Percentiles rank a stretch among this genome's conserved stretches.
Conservation (phyloP, 108 stramenopile species). For the Cyclotella baltica region DNA sequence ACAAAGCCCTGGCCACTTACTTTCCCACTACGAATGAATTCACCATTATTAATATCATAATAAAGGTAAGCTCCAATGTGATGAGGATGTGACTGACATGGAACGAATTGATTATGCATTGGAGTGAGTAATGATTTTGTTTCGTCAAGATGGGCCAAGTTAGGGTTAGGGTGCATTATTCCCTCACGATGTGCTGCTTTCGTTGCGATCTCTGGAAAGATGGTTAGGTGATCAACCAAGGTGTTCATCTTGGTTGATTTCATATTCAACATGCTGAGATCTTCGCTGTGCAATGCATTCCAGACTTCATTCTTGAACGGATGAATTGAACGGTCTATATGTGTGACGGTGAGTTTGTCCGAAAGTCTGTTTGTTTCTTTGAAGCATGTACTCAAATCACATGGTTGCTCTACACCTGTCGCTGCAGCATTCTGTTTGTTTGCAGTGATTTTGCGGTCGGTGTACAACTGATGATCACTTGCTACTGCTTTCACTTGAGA, state of each 20-base stretch:
- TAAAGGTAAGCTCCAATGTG: slow-evolving; percentile 8
- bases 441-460: background rate
- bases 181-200: background rate
- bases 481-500: background rate
- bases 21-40: slow-evolving; percentile 1
- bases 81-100: background rate
- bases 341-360: background rate
- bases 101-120: background rate
- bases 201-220: background rate
- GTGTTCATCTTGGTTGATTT: background rate
- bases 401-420: background rate
- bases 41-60: slow-evolving; percentile 2
- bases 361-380: background rate
- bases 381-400: background rate
- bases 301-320: background rate
- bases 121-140: background rate
- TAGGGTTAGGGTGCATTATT: background rate
- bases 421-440: background rate
- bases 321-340: background rate
- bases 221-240: background rate
- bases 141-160: slow-evolving; percentile 2
- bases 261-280: background rate
- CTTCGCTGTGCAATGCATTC: background rate
- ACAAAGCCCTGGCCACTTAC: slow-evolving; percentile 1
- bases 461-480: background rate